Percentiles rank a stretch among this genome's conserved stretches.
Evolutionary conservation across 495 filamentous ascomycete genomes (phyloP).

Genomic region (Xylaria nigripes): DNA sequence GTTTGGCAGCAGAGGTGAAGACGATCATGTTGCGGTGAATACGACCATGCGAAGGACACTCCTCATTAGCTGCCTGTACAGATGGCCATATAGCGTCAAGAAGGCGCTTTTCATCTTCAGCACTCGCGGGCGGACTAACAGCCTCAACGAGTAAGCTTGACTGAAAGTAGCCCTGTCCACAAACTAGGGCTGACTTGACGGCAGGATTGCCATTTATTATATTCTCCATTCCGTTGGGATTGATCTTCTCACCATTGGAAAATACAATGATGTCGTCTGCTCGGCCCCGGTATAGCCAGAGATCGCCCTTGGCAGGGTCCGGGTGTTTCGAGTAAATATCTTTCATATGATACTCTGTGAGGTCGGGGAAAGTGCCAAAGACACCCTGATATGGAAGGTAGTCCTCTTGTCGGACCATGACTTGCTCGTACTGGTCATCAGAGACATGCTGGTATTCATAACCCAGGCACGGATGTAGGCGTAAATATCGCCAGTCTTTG

Average conservation of each 20-base stretch:
- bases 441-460: conserved; percentile 26
- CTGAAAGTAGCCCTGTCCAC: conserved; percentile 38
- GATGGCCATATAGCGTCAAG: conserved; percentile 26
- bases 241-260: conserved; percentile 48
- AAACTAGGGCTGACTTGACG: conserved; percentile 35
- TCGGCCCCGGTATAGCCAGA: conserved; percentile 41
- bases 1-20: conserved; percentile 31
- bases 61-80: conserved; percentile 31
- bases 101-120: conserved; percentile 8
- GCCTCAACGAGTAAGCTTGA: conserved; percentile 42
- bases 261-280: conserved; percentile 50
- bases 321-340: conserved; percentile 42
- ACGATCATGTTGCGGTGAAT: conserved; percentile 23
- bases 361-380: conserved; percentile 40
- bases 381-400: conserved; percentile 11
- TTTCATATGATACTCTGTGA: conserved; percentile 37
- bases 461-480: conserved; percentile 27
- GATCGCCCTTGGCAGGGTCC: conserved; percentile 35
- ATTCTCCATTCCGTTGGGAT: conserved; percentile 42
- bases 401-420: conserved; percentile 13
- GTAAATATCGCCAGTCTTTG: conserved; percentile 34
- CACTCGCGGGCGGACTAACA: conserved; percentile 7
- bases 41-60: conserved; percentile 27
- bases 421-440: conserved; percentile 24
- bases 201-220: conserved; percentile 28